These are phyloP conservation scores for Omphalotus olearius DNA, from an alignment of 1,284 basidiomycete genomes.

Conservation along the genomic window DNA sequence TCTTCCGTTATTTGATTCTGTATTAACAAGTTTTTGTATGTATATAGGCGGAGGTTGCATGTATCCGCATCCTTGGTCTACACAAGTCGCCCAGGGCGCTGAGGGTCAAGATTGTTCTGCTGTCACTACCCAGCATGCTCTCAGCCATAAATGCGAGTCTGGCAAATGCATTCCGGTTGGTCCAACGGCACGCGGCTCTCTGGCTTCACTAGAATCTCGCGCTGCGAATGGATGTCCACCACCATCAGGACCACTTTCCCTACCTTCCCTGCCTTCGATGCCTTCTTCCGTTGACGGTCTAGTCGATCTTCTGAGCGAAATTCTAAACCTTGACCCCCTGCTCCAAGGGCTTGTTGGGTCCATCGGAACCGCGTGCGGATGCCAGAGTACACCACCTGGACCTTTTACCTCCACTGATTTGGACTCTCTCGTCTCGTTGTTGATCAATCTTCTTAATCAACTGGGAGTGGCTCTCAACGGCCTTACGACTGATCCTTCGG, in stretches of 20 bases:
- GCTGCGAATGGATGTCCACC: neutral
- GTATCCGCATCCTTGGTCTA: conserved; percentile 13
- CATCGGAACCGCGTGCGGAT: neutral
- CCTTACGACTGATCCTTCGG: no score
- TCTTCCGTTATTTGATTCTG: neutral
- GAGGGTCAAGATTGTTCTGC: conserved; percentile 16
- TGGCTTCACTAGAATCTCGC: neutral
- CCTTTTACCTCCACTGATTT: neutral
- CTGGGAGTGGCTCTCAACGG: no score
- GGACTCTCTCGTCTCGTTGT: no score
- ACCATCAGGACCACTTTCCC: neutral
- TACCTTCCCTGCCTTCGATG: neutral
- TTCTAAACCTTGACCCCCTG: neutral
- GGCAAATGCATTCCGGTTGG: conserved; percentile 13
- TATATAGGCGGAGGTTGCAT: conserved; percentile 18
- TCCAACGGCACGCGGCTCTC: neutral
- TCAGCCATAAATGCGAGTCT: conserved; percentile 12
- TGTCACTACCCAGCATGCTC: conserved; percentile 9
- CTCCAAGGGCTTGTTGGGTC: neutral
- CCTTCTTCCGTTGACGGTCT: neutral
- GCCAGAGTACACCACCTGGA: neutral
- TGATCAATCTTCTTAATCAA: no score
- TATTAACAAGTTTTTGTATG: neutral
- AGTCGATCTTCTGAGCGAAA: neutral
- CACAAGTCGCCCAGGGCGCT: neutral